A percentile compares a stretch with the other conserved stretches of the same genome.
Conservation (phyloP, 2,329 filamentous ascomycete species). For the Aspergillus ustus region DNA sequence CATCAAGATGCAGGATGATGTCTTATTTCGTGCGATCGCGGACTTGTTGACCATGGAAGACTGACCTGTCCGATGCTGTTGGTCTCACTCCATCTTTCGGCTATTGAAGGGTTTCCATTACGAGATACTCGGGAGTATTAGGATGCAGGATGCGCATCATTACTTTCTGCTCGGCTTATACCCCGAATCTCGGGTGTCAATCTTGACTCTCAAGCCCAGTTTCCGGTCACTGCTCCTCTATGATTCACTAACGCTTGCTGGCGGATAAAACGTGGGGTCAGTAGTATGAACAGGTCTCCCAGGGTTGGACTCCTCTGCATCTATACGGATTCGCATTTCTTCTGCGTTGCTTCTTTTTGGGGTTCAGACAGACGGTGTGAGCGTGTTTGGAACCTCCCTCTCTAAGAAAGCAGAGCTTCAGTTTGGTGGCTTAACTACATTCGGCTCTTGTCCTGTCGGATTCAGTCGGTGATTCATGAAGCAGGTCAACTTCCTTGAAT, state of each 20-base stretch:
- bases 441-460: no score
- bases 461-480: no score
- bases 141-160: not conserved
- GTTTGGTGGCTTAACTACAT: no score
- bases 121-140: not conserved
- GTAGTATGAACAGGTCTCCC: not conserved
- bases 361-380: no score
- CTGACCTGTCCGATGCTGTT: not conserved
- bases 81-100: not conserved
- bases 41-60: not conserved
- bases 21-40: not conserved
- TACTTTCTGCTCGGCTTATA: not conserved
- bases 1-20: not conserved
- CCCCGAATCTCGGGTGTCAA: not conserved
- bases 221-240: no score
- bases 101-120: slow-evolving; percentile 1
- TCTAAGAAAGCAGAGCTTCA: no score
- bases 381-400: no score
- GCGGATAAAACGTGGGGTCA: not conserved
- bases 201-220: not conserved
- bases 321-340: not conserved
- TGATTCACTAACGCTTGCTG: not conserved
- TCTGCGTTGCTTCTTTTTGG: no score
- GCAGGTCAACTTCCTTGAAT: no score
- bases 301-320: not conserved